Conservation (phyloP, 257 asterid genomes). For the Penstemon newberryi region DNA sequence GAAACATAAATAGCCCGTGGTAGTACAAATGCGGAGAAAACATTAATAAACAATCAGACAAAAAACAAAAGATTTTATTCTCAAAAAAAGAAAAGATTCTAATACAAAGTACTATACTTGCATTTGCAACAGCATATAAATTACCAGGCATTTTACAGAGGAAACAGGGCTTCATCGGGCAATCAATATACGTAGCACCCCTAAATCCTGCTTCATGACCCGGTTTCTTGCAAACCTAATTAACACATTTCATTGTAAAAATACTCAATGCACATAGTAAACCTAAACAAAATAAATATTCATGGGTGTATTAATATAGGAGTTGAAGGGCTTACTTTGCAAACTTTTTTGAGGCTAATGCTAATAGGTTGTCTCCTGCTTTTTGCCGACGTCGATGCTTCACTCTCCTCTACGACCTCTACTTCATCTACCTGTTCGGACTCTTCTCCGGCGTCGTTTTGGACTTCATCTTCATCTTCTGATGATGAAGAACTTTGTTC, state of each 20-base stretch:
- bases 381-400: constrained; percentile 37
- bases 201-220: constrained; percentile 97
- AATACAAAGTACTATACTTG: neutral
- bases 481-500: constrained; percentile 67
- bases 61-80: neutral
- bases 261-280: neutral
- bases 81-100: neutral
- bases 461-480: constrained; percentile 29
- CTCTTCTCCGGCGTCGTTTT: constrained; percentile 35
- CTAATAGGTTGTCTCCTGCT: constrained; percentile 60
- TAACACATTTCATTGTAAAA: no score
- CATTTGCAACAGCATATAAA: constrained; percentile 9
- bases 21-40: neutral
- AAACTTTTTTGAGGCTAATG: constrained; percentile 74
- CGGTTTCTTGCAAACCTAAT: constrained; percentile 86
- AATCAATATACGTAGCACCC: constrained; percentile 95
- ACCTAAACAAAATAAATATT: neutral
- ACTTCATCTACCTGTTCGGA: constrained; percentile 29
- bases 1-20: no score
- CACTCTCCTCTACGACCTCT: constrained; percentile 28
- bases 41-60: neutral
- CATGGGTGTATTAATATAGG: neutral
- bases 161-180: constrained; percentile 99
- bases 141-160: constrained; percentile 97
- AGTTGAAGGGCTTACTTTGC: constrained; percentile 58